phyloP scores from a whole-genome alignment of 129 eudicot species.

The Erigeron canadensis region DNA sequence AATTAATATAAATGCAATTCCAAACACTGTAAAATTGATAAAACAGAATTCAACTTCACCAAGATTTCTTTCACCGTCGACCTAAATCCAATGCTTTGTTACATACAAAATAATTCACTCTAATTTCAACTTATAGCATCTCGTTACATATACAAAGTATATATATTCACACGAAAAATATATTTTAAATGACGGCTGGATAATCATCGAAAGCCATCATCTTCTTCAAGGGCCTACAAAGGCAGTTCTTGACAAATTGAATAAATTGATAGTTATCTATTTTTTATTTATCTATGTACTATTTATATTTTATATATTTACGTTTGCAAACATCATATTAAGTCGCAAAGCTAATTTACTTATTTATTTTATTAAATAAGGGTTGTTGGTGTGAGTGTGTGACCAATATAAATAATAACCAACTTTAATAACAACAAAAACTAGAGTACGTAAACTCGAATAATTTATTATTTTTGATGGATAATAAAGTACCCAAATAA shows the following conservation, averaged over 20 bases:
- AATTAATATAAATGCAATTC: too few species aligned
- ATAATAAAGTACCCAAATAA: background rate
- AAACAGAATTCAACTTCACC: too few species aligned
- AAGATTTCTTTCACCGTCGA: too few species aligned
- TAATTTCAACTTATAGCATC: too few species aligned
- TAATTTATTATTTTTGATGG: too few species aligned
- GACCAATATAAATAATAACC: too few species aligned
- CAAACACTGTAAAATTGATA: too few species aligned
- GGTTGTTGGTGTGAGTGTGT: background rate
- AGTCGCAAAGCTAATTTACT: too few species aligned
- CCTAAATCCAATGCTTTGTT: too few species aligned
- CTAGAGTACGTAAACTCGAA: background rate
- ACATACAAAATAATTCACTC: too few species aligned
- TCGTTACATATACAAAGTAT: background rate
- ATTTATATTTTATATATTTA: background rate
- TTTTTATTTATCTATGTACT: background rate
- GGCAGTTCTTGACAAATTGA: slow-evolving; percentile 23
- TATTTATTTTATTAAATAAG: too few species aligned
- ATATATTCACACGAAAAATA: background rate
- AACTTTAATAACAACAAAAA: background rate
- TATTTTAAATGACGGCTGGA: background rate
- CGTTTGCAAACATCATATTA: background rate
- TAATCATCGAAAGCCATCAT: slow-evolving; percentile 13
- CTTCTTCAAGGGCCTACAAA: slow-evolving; percentile 15
- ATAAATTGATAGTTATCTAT: background rate